Evolutionary conservation across 257 asterid species (phyloP).

Genomic region (Thymus quinquecostatus): DNA sequence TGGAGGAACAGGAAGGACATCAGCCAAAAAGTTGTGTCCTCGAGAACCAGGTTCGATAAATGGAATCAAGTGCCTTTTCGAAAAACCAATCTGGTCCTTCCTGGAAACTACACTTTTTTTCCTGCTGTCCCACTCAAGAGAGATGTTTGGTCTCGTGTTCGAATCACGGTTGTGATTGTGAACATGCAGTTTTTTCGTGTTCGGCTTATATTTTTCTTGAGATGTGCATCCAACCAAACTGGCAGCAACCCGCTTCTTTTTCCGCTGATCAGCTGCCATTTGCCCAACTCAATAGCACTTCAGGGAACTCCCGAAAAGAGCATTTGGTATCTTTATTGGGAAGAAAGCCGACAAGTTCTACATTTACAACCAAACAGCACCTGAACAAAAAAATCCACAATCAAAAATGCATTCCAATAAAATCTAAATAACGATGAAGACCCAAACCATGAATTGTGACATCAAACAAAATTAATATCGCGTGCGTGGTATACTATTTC

Average conservation of each 20-base stretch:
- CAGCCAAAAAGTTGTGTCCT: slow-evolving; percentile 60
- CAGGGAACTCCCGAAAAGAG: slow-evolving; percentile 30
- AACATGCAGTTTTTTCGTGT: slow-evolving; percentile 57
- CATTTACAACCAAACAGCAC: slow-evolving; percentile 18
- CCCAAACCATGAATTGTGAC: slow-evolving; percentile 17
- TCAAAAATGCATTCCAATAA: neutral
- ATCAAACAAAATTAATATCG: neutral
- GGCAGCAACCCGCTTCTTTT: slow-evolving; percentile 66
- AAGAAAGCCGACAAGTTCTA: slow-evolving; percentile 23
- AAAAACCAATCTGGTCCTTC: slow-evolving; percentile 85
- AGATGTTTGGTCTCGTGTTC: slow-evolving; percentile 60
- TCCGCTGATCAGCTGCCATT: slow-evolving; percentile 84
- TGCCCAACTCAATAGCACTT: slow-evolving; percentile 35
- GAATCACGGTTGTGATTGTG: slow-evolving; percentile 42
- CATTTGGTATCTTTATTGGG: slow-evolving; percentile 37
- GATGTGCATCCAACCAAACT: slow-evolving; percentile 59
- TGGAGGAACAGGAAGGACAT: slow-evolving; percentile 70
- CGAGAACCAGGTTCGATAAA: slow-evolving; percentile 52
- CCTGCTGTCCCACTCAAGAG: slow-evolving; percentile 85
- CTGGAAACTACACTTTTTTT: slow-evolving; percentile 76
- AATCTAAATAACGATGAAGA: slow-evolving; percentile 7
- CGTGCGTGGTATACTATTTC: slow-evolving; percentile 15
- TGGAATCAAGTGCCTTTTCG: slow-evolving; percentile 65
- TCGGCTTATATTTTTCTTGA: slow-evolving; percentile 53
- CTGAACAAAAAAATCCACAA: slow-evolving; percentile 21